Evolutionary conservation across 2,329 filamentous ascomycete genomes (phyloP), one percentile per base, ranked within the genome.

Genomic region (Cercospora citrullina): DNA sequence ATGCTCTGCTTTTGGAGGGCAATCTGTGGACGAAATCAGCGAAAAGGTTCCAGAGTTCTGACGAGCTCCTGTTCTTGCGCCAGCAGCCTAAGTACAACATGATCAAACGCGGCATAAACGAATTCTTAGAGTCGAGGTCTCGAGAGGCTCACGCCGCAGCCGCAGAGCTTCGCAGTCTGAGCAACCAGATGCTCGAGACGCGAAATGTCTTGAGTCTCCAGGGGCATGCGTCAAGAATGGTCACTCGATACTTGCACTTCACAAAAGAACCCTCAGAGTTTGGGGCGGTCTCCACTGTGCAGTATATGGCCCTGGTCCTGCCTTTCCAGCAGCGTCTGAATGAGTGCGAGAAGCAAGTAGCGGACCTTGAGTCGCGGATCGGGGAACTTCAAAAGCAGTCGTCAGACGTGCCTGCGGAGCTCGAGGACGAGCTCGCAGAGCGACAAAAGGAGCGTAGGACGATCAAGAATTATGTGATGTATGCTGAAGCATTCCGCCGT

Each of bases 241-340:
- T 73, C 21, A 70, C 70, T 26, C 64, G 68, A 51, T 31, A 67
- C n/a, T 64, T 69, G 9, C 70, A 67, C 42, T 68, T 69, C 45
- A 48, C 61, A 5, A 64, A 65, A 14, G 69, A 68, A 30, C 59
- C 42, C n/a, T 63, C 53, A 12, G 57, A 65, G 14, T 26, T 58
- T 18, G 51, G 23, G 1, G 58, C 36, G 16, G 64, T 65, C 9
- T 51, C 28, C 45, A 45, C 60, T 14, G 57, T 30, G 10, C 64
- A 65, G n/a, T 60, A 55, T 26, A 65, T 65, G 57, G 59, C 64
- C 10, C 26, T 60, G n/a, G 58, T 65, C 16, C 23, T 55, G 31
- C 57, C 57, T 18, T 65, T 60, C 28, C 10, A 21, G 12, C 31
- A 64, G 21, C 62, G 53, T 10, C 14, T 18, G 14, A 16, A 48